Conservation (phyloP, 805 yeast genomes). For the Lachancea nothofagi region DNA sequence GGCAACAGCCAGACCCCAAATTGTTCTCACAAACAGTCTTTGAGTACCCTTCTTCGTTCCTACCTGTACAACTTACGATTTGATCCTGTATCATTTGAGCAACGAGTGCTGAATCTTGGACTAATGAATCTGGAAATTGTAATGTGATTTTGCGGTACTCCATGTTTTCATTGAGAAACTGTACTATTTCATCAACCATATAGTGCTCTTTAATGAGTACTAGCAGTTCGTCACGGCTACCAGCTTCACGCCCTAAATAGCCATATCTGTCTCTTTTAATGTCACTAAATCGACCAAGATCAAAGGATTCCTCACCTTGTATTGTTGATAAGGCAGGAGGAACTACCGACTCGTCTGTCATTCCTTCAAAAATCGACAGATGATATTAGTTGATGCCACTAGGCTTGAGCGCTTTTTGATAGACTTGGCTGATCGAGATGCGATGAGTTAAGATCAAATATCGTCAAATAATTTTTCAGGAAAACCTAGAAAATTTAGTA, state of each 20-base stretch:
- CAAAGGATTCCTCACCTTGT: constrained; percentile 56
- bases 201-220: constrained; percentile 47
- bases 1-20: background rate
- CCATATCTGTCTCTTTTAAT: constrained; percentile 23
- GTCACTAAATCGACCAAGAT: constrained; percentile 40
- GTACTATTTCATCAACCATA: constrained; percentile 43
- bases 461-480: constrained; percentile 3
- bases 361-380: background rate
- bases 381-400: background rate
- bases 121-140: constrained; percentile 82
- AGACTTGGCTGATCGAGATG: background rate
- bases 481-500: background rate
- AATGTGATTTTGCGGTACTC: constrained; percentile 56
- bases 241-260: constrained; percentile 26
- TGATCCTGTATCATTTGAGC: constrained; percentile 46
- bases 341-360: constrained; percentile 20
- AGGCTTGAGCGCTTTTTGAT: background rate
- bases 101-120: constrained; percentile 73
- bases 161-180: constrained; percentile 34
- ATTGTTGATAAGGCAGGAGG: constrained; percentile 75
- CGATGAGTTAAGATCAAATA: constrained; percentile 7
- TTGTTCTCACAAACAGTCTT: background rate
- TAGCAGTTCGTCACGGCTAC: constrained; percentile 24
- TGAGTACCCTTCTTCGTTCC: background rate
- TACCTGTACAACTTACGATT: constrained; percentile 18